Evolutionary conservation across 2,329 filamentous ascomycete species (phyloP), one percentile per base, ranked within the genome.

Genomic region (Amylocarpus encephaloides): DNA sequence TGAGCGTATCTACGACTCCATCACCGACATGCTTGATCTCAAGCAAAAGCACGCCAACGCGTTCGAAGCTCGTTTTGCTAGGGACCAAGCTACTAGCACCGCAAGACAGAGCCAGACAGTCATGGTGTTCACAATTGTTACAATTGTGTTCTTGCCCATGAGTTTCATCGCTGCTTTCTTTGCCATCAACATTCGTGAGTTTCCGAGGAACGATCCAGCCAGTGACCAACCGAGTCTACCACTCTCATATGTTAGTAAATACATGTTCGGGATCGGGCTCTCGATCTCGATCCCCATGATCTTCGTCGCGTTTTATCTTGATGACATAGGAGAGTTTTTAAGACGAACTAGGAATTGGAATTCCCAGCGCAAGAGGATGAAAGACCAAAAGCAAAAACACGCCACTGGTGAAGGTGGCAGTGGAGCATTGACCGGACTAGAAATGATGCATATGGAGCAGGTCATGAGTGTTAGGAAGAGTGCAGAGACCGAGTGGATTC

Each of bases 1-100:
- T 67, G 88, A 95, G 64, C 75, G 77, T 51, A 82, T 88, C 44
- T 87, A 90, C 51, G 73, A 76, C 26, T 75, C 78, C 36, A 74
- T 96, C 42, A 83, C 86, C 61, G 83, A 89, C 54, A 77, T 78
- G 9, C 73, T 88, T 13, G 60, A 63, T 22, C 52, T 62, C 12
- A 60, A 62, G 39, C 60, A 63, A 40, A 63, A 63, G 46, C 59
- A 63, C 43, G 61, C 61, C 4, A 63, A 62, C 40, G 58, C 57
- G n/a, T 63, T 62, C 29, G 61, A 63, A 44, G 60, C 60, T 2
- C 54, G 59, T 7, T 64, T 62, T 47, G 59, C 60, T 1, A 45
- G 62, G 15, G 57, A 63, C 43, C 60, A 62, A 45, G 60, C 62
- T 6, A 54, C 52, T 9, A 57, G 54, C 4, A 60, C 59, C 2